phyloP scores from a whole-genome alignment of 1,284 basidiomycete species.

The Microbotryomycetes sp. region DNA sequence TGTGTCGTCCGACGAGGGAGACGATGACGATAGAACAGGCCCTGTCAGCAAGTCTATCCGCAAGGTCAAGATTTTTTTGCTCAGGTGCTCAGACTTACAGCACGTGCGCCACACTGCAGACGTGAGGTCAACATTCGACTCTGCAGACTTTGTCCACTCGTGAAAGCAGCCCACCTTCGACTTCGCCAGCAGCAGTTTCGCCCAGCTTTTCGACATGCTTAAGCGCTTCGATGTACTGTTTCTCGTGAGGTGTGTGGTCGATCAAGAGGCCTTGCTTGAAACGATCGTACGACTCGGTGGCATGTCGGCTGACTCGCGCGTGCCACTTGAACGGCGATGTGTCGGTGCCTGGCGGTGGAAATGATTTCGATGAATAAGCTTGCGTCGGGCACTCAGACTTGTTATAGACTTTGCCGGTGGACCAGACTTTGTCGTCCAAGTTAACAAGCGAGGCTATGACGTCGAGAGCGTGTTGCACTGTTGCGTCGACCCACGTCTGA shows the following conservation, averaged over 20 bases:
- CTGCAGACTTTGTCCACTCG: too few relatives aligned
- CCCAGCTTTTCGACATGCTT: constrained; percentile 3
- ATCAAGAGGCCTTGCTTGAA: constrained; percentile 13
- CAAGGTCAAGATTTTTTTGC: not conserved
- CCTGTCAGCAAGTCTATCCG: not conserved
- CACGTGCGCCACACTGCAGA: constrained; percentile 18
- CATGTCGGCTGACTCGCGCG: constrained; percentile 1
- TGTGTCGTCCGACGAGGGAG: not conserved
- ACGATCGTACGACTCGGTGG: constrained; percentile 6
- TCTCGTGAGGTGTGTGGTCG: constrained; percentile 18
- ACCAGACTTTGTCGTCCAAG: not conserved
- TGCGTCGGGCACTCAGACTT: not conserved
- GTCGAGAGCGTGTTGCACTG: not conserved
- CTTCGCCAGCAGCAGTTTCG: constrained; percentile 4
- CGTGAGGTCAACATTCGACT: too few relatives aligned
- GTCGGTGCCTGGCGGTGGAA: not conserved
- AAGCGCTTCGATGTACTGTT: constrained; percentile 18
- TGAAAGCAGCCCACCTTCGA: constrained; percentile 10
- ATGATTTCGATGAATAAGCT: not conserved
- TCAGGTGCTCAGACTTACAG: constrained; percentile 7
- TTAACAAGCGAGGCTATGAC: not conserved
- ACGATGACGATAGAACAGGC: not conserved
- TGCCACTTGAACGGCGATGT: constrained; percentile 16
- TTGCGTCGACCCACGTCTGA: not conserved
- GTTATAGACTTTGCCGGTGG: not conserved